phyloP scores from a whole-genome alignment of 192 early-diverging fungal genomes.

The Coemansia sp. region DNA sequence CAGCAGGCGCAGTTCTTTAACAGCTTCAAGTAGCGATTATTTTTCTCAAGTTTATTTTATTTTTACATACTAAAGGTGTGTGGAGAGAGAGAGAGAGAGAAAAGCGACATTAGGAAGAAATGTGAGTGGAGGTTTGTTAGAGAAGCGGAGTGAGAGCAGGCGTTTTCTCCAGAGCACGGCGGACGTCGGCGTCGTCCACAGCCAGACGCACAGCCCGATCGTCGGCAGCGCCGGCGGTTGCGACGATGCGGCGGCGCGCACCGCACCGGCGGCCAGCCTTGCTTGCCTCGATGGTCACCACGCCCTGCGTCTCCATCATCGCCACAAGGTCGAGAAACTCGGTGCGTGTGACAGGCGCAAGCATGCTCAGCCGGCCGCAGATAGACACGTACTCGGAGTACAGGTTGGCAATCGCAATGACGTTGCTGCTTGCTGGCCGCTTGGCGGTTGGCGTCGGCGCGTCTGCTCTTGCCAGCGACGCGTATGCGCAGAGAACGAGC shows the following conservation, averaged over 20 bases:
- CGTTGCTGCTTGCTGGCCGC: slow-evolving; percentile 37
- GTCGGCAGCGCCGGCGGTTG: slow-evolving; percentile 39
- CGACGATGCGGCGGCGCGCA: slow-evolving; percentile 24
- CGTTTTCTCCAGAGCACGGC: slow-evolving; percentile 31
- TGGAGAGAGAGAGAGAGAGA: too few species aligned
- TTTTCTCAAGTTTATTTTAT: neutral
- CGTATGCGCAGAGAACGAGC: slow-evolving; percentile 60
- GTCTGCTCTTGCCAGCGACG: slow-evolving; percentile 29
- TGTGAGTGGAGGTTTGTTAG: slow-evolving; percentile 1
- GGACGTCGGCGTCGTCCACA: slow-evolving; percentile 46
- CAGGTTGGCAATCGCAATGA: slow-evolving; percentile 49
- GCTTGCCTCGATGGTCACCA: slow-evolving; percentile 51
- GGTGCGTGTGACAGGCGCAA: slow-evolving; percentile 68
- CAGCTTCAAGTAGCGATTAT: slow-evolving; percentile 43
- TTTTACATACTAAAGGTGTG: neutral
- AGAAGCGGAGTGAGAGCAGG: slow-evolving; percentile 34
- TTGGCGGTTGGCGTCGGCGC: slow-evolving; percentile 50
- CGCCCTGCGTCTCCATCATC: slow-evolving; percentile 70
- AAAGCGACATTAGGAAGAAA: neutral
- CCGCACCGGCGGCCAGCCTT: slow-evolving; percentile 35
- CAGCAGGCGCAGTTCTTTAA: slow-evolving; percentile 56
- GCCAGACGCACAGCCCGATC: slow-evolving; percentile 43
- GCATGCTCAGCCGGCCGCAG: slow-evolving; percentile 54
- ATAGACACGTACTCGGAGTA: slow-evolving; percentile 58
- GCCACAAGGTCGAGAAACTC: slow-evolving; percentile 75